These are phyloP conservation scores for Caryopteris hybrid DNA, from an alignment of 305 asterid genomes.

Conservation along the genomic window DNA sequence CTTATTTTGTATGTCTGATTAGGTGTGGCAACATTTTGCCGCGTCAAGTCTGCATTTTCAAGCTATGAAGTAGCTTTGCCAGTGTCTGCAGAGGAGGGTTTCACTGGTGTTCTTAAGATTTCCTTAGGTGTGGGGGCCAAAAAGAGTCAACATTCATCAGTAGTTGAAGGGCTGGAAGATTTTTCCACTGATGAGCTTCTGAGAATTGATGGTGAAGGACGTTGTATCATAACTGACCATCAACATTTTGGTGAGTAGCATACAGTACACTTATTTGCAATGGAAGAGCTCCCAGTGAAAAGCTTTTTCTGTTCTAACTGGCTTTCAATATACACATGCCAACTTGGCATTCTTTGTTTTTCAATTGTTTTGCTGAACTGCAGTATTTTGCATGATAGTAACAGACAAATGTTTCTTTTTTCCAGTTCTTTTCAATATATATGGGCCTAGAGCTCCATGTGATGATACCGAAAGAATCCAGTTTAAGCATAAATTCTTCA, in stretches of 20 bases:
- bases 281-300: not conserved
- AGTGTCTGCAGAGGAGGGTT: constrained; percentile 85
- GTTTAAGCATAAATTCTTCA: constrained; percentile 66
- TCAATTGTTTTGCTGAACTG: not conserved
- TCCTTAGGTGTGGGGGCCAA: constrained; percentile 37
- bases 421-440: constrained; percentile 88
- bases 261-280: constrained; percentile 1
- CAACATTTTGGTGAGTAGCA: constrained; percentile 72
- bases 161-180: constrained; percentile 50
- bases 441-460: constrained; percentile 82
- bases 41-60: constrained; percentile 71
- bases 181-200: constrained; percentile 69
- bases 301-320: not conserved
- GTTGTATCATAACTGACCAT: constrained; percentile 88
- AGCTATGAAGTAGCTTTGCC: constrained; percentile 82
- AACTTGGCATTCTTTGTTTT: not conserved
- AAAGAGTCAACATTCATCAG: constrained; percentile 38
- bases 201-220: constrained; percentile 92
- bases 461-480: constrained; percentile 75
- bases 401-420: constrained; percentile 20
- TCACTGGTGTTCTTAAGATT: constrained; percentile 67
- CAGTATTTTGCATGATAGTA: constrained; percentile 1
- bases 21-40: constrained; percentile 98
- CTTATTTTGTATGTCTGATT: constrained; percentile 13
- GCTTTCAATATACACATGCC: not conserved